phyloP scores from a whole-genome alignment of 345 rosid species.

The Eucalyptus decipiens region DNA sequence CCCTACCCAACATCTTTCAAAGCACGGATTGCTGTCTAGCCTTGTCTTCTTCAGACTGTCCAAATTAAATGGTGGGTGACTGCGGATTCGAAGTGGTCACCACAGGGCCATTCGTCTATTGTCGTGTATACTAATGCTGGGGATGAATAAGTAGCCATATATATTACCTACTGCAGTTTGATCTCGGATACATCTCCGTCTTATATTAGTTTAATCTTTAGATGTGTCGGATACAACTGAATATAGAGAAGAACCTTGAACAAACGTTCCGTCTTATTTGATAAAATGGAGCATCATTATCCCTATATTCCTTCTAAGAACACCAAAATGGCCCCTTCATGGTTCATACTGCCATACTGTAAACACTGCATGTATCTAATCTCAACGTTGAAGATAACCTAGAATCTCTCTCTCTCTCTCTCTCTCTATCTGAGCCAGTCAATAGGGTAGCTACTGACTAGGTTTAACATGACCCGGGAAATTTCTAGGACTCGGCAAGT shows the following conservation, averaged over 20 bases:
- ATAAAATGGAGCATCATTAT: neutral
- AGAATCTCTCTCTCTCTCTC: neutral
- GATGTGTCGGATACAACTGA: neutral
- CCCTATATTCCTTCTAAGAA: neutral
- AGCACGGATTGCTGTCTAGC: neutral
- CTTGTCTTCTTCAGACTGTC: neutral
- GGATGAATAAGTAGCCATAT: neutral
- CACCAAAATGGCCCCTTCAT: neutral
- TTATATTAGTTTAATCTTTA: neutral
- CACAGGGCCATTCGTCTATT: neutral
- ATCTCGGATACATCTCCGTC: neutral
- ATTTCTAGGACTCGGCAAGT: neutral
- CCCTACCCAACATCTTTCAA: neutral
- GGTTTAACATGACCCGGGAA: neutral
- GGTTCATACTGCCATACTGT: neutral
- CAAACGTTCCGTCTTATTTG: neutral
- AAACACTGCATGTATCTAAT: neutral
- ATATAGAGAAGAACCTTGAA: neutral
- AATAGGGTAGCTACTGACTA: neutral
- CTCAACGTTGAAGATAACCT: neutral
- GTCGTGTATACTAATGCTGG: neutral
- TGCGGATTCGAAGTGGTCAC: neutral
- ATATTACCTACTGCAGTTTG: neutral
- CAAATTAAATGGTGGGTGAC: neutral
- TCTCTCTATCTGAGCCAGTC: neutral